phyloP scores from a whole-genome alignment of 169 alveolate genomes.

The Plasmodium vivax region DNA sequence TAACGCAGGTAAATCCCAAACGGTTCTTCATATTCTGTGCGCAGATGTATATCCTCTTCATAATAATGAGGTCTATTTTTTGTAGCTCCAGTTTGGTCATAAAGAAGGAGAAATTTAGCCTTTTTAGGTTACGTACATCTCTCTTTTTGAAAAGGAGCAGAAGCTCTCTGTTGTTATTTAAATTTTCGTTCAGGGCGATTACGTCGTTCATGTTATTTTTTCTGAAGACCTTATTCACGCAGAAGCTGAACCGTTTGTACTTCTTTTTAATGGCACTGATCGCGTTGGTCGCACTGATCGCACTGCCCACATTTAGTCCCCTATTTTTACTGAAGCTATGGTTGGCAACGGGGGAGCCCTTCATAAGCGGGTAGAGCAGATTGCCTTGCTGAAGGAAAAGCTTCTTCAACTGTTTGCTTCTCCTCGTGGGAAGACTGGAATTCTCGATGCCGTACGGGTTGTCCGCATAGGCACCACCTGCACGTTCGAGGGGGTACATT shows the following conservation, averaged over 20 bases:
- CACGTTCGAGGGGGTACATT: neutral
- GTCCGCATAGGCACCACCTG: neutral
- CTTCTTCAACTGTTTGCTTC: conserved; percentile 3
- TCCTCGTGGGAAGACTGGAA: neutral
- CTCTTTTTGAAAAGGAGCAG: conserved; percentile 42
- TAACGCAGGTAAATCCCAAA: conserved; percentile 33
- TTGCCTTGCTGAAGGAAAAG: conserved; percentile 25
- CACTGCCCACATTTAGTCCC: neutral
- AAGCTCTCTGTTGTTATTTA: conserved; percentile 52
- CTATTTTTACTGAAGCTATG: neutral
- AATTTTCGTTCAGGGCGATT: conserved; percentile 54
- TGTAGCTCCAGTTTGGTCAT: conserved; percentile 38
- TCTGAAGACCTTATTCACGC: conserved; percentile 52
- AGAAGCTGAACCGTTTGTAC: conserved; percentile 48
- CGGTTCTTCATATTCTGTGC: conserved; percentile 22
- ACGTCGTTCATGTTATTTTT: conserved; percentile 51
- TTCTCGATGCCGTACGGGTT: neutral
- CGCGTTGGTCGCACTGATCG: neutral
- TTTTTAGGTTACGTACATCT: conserved; percentile 33
- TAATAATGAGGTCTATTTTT: conserved; percentile 58
- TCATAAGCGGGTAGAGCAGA: neutral
- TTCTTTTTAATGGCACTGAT: conserved; percentile 21
- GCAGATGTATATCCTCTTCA: conserved; percentile 61
- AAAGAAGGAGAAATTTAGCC: conserved; percentile 27
- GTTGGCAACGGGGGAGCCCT: neutral